Conservation (phyloP, 73 alveolate genomes). For the Symbiodinium natans region DNA sequence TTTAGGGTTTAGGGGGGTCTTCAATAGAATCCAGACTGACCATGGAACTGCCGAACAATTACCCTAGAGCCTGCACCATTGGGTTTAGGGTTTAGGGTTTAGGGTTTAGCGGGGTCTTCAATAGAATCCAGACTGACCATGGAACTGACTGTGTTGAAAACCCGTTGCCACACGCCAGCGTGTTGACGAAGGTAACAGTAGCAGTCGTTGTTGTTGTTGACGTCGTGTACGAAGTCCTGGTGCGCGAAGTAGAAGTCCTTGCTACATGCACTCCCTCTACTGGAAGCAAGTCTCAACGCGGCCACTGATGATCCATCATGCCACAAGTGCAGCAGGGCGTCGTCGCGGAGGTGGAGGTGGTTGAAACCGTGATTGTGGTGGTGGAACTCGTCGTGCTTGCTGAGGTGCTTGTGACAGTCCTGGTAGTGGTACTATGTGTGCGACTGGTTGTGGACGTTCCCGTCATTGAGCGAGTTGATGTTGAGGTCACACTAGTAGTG, state of each 20-base stretch:
- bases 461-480: slow-evolving; percentile 15
- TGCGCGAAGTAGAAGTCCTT: slow-evolving; percentile 7
- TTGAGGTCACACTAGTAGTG: not conserved
- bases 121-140: not conserved
- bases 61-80: not conserved
- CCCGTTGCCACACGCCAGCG: slow-evolving; percentile 1
- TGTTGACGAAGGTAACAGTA: not conserved
- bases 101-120: not conserved
- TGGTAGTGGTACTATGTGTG: not conserved
- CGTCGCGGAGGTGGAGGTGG: slow-evolving; percentile 6
- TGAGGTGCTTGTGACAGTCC: not conserved
- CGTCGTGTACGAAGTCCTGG: not conserved
- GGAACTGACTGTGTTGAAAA: not conserved
- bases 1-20: not conserved
- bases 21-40: not conserved
- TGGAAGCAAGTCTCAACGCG: not conserved
- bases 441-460: not conserved
- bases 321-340: not conserved
- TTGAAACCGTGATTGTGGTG: not conserved
- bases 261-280: not conserved
- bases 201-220: not conserved
- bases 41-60: not conserved
- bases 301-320: not conserved
- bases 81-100: too few relatives aligned
- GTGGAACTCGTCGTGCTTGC: slow-evolving; percentile 5